Conservation (phyloP, 768 basidiomycete genomes). For the Lactarius hatsudake region DNA sequence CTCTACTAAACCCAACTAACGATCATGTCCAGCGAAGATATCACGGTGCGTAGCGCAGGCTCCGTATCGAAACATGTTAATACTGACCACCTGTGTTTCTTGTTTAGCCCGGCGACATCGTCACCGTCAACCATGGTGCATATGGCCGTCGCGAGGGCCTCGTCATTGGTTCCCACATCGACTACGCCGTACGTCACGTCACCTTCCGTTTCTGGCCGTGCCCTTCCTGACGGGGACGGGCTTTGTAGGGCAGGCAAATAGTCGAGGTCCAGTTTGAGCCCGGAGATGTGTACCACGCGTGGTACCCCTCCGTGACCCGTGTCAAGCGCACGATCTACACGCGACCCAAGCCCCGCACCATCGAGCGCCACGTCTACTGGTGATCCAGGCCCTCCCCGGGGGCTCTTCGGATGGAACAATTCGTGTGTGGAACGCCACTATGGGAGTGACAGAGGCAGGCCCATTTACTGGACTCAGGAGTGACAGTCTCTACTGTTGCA, state of each 20-base stretch:
- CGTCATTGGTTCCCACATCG: constrained; percentile 71
- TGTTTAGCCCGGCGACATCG: constrained; percentile 74
- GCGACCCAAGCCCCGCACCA: constrained; percentile 49
- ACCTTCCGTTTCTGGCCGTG: neutral
- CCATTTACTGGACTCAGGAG: neutral
- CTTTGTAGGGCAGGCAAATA: constrained; percentile 69
- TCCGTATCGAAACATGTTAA: neutral
- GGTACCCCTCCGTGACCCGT: constrained; percentile 78
- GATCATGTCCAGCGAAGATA: constrained; percentile 15
- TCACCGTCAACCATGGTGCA: constrained; percentile 64
- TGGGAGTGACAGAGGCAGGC: no score
- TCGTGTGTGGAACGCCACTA: no score
- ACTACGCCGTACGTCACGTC: constrained; percentile 60
- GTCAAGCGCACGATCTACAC: constrained; percentile 66
- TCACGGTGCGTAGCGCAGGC: constrained; percentile 1
- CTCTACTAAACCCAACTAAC: neutral
- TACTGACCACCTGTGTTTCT: neutral
- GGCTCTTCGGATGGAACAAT: neutral
- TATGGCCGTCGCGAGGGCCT: constrained; percentile 73
- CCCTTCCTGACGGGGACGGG: neutral
- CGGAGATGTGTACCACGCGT: constrained; percentile 64
- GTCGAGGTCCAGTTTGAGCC: constrained; percentile 79
- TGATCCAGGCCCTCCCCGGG: constrained; percentile 31
- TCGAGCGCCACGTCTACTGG: constrained; percentile 79
- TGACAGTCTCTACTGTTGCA: neutral